These are phyloP conservation scores for Penicillium capsulatum DNA, from an alignment of 2,329 filamentous ascomycete genomes.

Conservation along the genomic window DNA sequence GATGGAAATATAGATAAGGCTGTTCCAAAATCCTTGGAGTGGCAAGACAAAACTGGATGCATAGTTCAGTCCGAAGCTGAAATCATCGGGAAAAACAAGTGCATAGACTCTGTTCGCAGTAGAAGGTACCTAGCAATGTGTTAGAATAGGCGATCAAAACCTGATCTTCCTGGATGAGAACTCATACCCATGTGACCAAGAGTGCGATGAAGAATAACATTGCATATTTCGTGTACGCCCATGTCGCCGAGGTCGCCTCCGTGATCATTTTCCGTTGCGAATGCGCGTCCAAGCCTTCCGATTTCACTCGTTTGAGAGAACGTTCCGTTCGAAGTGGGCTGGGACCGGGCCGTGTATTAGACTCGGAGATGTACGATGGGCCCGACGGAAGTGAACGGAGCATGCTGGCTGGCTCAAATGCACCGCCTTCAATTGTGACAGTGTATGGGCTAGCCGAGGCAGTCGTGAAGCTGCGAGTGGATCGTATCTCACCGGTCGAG, in stretches of 20 bases:
- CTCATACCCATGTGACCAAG: conserved; percentile 39
- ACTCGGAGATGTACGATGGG: not conserved
- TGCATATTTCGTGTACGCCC: conserved; percentile 39
- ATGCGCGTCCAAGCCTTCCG: conserved; percentile 5
- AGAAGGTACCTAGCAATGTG: conserved; percentile 54
- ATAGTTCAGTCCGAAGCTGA: conserved; percentile 60
- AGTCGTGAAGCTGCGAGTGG: conserved; percentile 6
- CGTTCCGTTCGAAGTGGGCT: conserved; percentile 4
- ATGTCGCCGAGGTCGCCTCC: conserved; percentile 37
- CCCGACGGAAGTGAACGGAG: not conserved
- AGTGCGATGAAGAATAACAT: conserved; percentile 42
- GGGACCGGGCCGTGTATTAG: conserved; percentile 1
- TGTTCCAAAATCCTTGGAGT: conserved; percentile 81
- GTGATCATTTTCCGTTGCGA: conserved; percentile 17
- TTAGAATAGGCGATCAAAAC: not conserved
- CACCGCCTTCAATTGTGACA: conserved; percentile 30
- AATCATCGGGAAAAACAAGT: conserved; percentile 53
- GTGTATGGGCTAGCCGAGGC: conserved; percentile 27
- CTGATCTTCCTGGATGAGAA: not conserved
- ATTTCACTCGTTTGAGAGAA: not conserved
- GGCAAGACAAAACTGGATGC: conserved; percentile 71
- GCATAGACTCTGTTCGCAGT: conserved; percentile 73
- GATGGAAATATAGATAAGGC: conserved; percentile 68
- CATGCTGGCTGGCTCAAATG: conserved; percentile 1
- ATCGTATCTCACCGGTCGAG: conserved; percentile 1